Evolutionary conservation across 805 yeast species (phyloP), one percentile per base, ranked within the genome.

Genomic region (Yamadazyma paraphyllophila): DNA sequence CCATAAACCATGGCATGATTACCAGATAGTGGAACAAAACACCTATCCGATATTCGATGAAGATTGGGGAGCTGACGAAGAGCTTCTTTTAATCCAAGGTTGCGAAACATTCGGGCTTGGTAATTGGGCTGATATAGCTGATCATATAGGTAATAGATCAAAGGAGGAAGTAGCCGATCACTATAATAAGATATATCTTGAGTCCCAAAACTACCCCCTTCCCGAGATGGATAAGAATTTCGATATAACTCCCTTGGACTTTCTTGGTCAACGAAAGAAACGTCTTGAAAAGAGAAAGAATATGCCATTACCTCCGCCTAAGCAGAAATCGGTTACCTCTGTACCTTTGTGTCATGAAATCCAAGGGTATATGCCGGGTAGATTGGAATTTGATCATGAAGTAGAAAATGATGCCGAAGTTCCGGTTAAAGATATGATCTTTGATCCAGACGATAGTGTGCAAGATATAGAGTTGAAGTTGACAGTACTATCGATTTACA

Each of bases 61-160:
- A 46, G 91, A 85, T 46, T 94, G 99, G 98, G 99, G 99, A 31
- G 99, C 99, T 1, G 99, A 94, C 67, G 99, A 94, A 64, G 99
- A 94, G 65, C 61, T 91, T 46, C 73, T 88, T 27, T 70, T 94
- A 47, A 78, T 95, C 11, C 96, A 90, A 63, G 98, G 97, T 7
- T 84, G 96, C 36, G 97, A 94, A 64, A 84, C 88, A 8, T 77
- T 80, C 37, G 99, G 99, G 0, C 63, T 94, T 45, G 99, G 99
- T 2, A 90, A 91, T 62, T 94, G 99, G 99, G 96, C 88, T 59
- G 99, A 94, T 63, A 81, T 95, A n/a, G 85, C 96, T 9, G 98
- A 94, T 60, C 96, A 88, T 60, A 88, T 95, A 45, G 98, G 98
- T 10, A 88, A 91, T 33, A 67, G 98, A 50, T 81, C 89, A 10